phyloP scores from a whole-genome alignment of 108 stramenopile genomes.

The Cyclotella sp. region DNA sequence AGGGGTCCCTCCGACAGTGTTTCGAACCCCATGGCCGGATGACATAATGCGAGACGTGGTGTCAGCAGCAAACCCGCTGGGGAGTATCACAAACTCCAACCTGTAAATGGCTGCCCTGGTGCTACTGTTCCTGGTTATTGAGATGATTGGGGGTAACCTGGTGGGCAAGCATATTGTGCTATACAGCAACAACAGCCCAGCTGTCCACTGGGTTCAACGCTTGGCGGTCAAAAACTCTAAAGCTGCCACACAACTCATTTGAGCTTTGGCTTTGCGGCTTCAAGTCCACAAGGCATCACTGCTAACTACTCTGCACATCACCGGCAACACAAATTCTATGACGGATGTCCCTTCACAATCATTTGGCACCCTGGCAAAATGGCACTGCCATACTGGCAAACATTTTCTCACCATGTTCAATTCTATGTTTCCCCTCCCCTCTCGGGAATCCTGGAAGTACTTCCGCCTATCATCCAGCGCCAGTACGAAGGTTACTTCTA shows the following conservation, averaged over 20 bases:
- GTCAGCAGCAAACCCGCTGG: neutral
- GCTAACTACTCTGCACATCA: conserved; percentile 1
- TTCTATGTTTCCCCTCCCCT: conserved; percentile 4
- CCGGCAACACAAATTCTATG: neutral
- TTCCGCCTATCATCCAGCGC: neutral
- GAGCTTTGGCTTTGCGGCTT: conserved; percentile 7
- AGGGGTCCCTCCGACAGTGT: no score
- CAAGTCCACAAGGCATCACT: neutral
- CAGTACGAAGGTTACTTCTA: neutral
- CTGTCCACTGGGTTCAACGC: neutral
- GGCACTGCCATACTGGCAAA: neutral
- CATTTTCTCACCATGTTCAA: conserved; percentile 4
- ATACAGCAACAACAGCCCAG: conserved; percentile 6
- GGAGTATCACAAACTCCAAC: conserved; percentile 8
- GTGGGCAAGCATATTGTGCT: neutral
- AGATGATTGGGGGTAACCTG: neutral
- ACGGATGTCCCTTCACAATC: no score
- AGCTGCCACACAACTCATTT: neutral
- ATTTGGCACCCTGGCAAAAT: neutral
- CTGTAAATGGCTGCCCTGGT: conserved; percentile 6
- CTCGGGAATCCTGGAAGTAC: conserved; percentile 3
- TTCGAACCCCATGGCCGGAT: conserved; percentile 4
- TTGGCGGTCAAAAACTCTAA: no score
- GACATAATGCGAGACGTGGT: neutral
- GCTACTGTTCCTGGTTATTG: neutral